phyloP scores from a whole-genome alignment of 2,329 filamentous ascomycete species.

The Phoma herbarum region DNA sequence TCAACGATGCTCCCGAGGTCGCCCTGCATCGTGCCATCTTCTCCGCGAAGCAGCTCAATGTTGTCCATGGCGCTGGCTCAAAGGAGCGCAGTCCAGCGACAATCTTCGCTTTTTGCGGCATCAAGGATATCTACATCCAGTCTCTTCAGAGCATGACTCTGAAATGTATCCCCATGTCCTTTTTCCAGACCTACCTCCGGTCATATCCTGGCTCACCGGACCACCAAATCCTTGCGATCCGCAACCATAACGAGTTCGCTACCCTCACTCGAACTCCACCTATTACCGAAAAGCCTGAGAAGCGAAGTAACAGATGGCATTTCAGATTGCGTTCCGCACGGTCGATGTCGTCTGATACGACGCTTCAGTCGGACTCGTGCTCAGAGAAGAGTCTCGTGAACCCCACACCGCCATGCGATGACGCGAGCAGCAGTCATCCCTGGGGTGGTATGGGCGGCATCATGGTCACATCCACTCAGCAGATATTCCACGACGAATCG shows the following conservation, averaged over 20 bases:
- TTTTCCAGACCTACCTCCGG: constrained; percentile 57
- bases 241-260: constrained; percentile 58
- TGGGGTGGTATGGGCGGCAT: constrained; percentile 53
- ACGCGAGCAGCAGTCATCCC: constrained; percentile 26
- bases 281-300: constrained; percentile 15
- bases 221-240: constrained; percentile 55
- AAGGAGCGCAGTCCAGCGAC: constrained; percentile 45
- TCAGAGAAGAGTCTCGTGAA: constrained; percentile 45
- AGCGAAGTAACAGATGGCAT: constrained; percentile 28
- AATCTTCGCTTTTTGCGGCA: constrained; percentile 57
- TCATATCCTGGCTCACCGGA: constrained; percentile 57
- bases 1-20: constrained; percentile 51
- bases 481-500: constrained; percentile 44
- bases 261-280: constrained; percentile 38
- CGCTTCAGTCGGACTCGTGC: constrained; percentile 36
- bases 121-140: constrained; percentile 53
- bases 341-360: constrained; percentile 21
- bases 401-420: constrained; percentile 5
- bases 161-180: constrained; percentile 54
- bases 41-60: constrained; percentile 51
- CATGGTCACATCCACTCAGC: constrained; percentile 51
- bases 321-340: constrained; percentile 23
- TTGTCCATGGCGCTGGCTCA: constrained; percentile 36
- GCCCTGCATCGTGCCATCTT: constrained; percentile 56
- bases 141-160: constrained; percentile 39